Evolutionary conservation across 352 stramenopile species (phyloP).

Genomic region (Aphanomyces euteiches): DNA sequence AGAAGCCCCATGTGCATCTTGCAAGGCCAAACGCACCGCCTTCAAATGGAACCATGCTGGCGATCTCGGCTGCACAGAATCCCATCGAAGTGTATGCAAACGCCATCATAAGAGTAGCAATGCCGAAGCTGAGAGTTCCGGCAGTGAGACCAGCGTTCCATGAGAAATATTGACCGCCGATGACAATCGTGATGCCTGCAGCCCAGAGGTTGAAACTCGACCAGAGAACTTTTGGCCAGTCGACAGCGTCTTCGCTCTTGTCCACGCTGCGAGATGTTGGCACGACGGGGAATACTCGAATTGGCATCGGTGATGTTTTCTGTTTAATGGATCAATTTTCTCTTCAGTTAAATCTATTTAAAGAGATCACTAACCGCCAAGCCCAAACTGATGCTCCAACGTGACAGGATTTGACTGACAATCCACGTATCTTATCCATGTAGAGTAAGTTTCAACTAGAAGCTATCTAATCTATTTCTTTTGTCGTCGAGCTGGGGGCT

Average conservation of each 20-base stretch:
- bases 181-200: slow-evolving; percentile 37
- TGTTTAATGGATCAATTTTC: not conserved
- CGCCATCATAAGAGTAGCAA: slow-evolving; percentile 34
- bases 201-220: slow-evolving; percentile 35
- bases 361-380: not conserved
- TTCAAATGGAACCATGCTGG: slow-evolving; percentile 37
- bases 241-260: too few relatives aligned
- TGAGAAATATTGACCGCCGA: slow-evolving; percentile 41
- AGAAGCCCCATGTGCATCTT: slow-evolving; percentile 41
- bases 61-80: slow-evolving; percentile 39
- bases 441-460: not conserved
- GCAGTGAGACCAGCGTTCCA: slow-evolving; percentile 38
- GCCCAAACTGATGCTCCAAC: not conserved
- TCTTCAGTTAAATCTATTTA: not conserved
- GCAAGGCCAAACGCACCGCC: slow-evolving; percentile 40
- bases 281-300: too few relatives aligned
- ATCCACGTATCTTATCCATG: not conserved
- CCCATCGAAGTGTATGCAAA: slow-evolving; percentile 37
- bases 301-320: not conserved
- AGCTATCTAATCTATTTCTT: not conserved
- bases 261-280: too few relatives aligned
- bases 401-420: not conserved
- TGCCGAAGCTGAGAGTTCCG: slow-evolving; percentile 34
- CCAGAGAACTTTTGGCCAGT: too few relatives aligned
- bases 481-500: not conserved